Conservation (phyloP, 2,329 filamentous ascomycete species). For the Fusarium graminum region DNA sequence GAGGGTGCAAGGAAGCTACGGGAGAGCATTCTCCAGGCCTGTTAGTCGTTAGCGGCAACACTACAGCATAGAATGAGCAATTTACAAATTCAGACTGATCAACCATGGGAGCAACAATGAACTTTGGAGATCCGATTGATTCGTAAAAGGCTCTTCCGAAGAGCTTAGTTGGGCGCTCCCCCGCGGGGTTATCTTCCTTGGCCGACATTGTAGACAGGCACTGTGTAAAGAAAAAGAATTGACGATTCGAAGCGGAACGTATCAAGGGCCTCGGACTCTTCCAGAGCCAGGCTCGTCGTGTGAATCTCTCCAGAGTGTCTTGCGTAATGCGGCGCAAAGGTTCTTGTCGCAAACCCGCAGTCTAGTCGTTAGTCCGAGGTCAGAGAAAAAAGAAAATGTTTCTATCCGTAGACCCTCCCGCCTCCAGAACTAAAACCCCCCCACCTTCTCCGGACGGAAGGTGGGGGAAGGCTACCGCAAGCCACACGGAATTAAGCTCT, state of each 20-base stretch:
- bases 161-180: slow-evolving; percentile 66
- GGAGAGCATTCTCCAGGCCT: slow-evolving; percentile 98
- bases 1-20: slow-evolving; percentile 85
- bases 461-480: background rate
- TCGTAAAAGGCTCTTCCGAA: slow-evolving; percentile 93
- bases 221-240: slow-evolving; percentile 21
- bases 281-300: slow-evolving; percentile 40
- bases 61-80: slow-evolving; percentile 31
- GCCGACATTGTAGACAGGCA: slow-evolving; percentile 52
- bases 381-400: background rate
- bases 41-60: slow-evolving; percentile 15
- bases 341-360: slow-evolving; percentile 3
- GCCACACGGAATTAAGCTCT: background rate
- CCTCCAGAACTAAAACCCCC: background rate
- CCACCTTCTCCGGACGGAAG: background rate
- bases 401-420: background rate
- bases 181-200: slow-evolving; percentile 37
- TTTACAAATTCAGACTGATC: slow-evolving; percentile 97
- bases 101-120: slow-evolving; percentile 96
- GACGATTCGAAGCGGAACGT: slow-evolving; percentile 8
- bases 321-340: slow-evolving; percentile 9
- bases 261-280: slow-evolving; percentile 41
- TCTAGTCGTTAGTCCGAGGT: background rate
- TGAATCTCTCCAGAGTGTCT: slow-evolving; percentile 44
- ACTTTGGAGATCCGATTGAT: slow-evolving; percentile 91